phyloP scores from a whole-genome alignment of 2,329 filamentous ascomycete species.

The Blastomyces emzantsi region DNA sequence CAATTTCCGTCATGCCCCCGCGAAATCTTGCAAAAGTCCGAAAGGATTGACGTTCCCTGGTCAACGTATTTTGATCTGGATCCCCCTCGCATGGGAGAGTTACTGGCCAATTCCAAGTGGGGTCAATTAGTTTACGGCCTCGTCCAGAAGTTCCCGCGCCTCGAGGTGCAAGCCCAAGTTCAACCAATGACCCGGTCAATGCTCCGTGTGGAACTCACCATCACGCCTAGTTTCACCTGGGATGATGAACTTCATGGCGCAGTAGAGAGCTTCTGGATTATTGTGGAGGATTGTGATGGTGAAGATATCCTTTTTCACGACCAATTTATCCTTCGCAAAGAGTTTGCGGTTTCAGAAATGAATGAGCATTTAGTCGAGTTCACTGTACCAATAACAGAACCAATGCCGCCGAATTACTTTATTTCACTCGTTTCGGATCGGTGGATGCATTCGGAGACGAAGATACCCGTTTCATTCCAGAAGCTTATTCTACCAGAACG shows the following conservation, averaged over 20 bases:
- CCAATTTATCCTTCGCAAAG: conserved; percentile 81
- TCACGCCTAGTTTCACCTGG: conserved; percentile 94
- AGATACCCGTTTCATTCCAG: conserved; percentile 86
- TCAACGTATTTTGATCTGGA: conserved; percentile 91
- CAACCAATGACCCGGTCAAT: conserved; percentile 92
- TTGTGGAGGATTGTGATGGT: conserved; percentile 95
- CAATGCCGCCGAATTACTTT: conserved; percentile 98
- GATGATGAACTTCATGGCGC: conserved; percentile 79
- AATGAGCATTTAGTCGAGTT: conserved; percentile 96
- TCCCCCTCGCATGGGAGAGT: conserved; percentile 89
- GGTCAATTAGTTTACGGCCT: conserved; percentile 77
- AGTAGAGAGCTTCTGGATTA: conserved; percentile 91
- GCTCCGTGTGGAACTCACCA: conserved; percentile 79
- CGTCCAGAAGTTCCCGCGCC: conserved; percentile 83
- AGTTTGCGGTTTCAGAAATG: conserved; percentile 74
- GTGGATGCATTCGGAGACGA: conserved; percentile 98
- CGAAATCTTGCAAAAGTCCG: conserved; percentile 84
- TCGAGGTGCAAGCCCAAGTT: conserved; percentile 87
- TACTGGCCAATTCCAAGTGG: conserved; percentile 81
- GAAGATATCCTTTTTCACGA: conserved; percentile 95
- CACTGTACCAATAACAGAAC: conserved; percentile 91
- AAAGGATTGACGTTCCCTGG: conserved; percentile 92
- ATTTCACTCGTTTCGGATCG: conserved; percentile 88
- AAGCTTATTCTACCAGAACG: conserved; percentile 91
- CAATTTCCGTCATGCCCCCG: conserved; percentile 77